phyloP scores from a whole-genome alignment of 2,329 filamentous ascomycete species.

The Clarireedia hainanense region DNA sequence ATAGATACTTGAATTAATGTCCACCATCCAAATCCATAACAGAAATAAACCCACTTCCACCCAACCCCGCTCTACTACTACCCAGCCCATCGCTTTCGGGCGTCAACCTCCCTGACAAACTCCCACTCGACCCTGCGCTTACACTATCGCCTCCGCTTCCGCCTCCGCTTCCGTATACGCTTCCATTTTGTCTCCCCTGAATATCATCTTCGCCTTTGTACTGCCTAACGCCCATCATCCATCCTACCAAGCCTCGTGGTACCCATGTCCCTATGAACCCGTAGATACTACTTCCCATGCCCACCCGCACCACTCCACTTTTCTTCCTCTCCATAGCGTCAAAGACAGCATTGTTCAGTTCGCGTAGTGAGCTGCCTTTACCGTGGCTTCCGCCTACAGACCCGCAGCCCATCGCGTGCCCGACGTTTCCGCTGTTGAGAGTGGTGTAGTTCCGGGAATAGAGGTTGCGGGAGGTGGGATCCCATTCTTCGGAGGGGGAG shows the following conservation, averaged over 20 bases:
- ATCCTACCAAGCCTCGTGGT: conserved; percentile 70
- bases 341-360: conserved; percentile 81
- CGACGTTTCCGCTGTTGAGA: conserved; percentile 32
- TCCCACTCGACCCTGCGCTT: not conserved
- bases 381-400: conserved; percentile 39
- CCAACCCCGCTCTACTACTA: conserved; percentile 14
- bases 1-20: not conserved
- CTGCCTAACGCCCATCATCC: conserved; percentile 79
- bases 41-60: conserved; percentile 24
- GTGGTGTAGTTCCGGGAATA: conserved; percentile 58
- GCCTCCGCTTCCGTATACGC: not conserved
- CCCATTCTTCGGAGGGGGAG: conserved; percentile 38
- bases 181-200: not conserved
- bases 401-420: conserved; percentile 11
- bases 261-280: conserved; percentile 77
- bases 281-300: conserved; percentile 77
- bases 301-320: conserved; percentile 64
- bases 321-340: conserved; percentile 61
- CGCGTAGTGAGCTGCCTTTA: conserved; percentile 55
- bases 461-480: conserved; percentile 49
- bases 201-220: conserved; percentile 30
- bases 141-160: not conserved
- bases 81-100: conserved; percentile 12
- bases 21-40: conserved; percentile 8
- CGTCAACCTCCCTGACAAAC: conserved; percentile 12